Evolutionary conservation across 495 filamentous ascomycete species (phyloP), one percentile per base, ranked within the genome.

Genomic region (Podospora comata): DNA sequence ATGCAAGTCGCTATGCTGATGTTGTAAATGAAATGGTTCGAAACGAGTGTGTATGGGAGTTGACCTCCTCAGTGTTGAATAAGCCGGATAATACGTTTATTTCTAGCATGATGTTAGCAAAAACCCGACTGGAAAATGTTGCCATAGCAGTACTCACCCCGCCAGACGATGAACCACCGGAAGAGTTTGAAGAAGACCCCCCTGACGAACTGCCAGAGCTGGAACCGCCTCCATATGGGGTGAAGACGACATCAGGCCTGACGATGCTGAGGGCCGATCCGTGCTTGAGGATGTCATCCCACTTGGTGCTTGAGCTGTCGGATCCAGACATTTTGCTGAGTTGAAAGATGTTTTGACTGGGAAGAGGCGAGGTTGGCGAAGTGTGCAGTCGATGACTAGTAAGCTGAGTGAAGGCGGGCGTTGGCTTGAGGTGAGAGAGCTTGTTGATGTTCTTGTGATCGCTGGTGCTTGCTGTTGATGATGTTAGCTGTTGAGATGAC

Each of bases 201-300:
- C 65, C 34, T 23, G 30, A 44, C 1, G 64, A 65, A 13, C 61
- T 63, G 5, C 59, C 60, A 1, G 68, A 60, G 55, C 53, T 62
- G 34, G 65, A 65, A n/a, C 68, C 55, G n/a, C 63, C 63, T 23
- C 67, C 63, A 23, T 60, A 64, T 0, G 60, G 34, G 19, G 59
- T 57, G 39, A 69, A 69, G 68, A 64, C 68, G 19, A 70, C 64
- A 30, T 70, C 68, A n/a, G 68, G 65, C 61, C 64, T 70, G 55
- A 70, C 32, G 56, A 70, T 70, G 56, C 68, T 19, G 11, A 70
- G 54, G 9, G 68, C 68, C 4, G 68, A 70, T 6, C 64, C 61
- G 55, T 67, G 68, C 56, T 70, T 70, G 53, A 70, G 68, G 7
- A 70, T 9, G 23, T 70, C 68, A n/a, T 70, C 54, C 68, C 68